Conservation (phyloP, 2,329 filamentous ascomycete genomes). For the Scedosporium apiospermum region DNA sequence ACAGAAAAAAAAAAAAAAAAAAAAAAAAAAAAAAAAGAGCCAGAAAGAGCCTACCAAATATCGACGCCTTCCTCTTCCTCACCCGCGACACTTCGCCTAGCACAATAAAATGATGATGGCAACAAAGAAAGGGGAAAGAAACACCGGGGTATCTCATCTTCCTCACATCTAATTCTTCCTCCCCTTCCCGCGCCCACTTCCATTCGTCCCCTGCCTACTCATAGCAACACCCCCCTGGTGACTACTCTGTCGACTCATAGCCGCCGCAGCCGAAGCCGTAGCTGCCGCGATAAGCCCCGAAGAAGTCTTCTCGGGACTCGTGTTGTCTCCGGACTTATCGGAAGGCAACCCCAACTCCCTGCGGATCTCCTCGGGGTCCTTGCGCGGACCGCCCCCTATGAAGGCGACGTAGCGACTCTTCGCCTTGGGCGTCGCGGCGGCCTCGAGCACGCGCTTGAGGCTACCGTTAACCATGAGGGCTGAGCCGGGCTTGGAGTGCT, state of each 20-base stretch:
- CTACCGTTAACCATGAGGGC: slow-evolving; percentile 46
- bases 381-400: slow-evolving; percentile 30
- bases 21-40: slow-evolving; percentile 8
- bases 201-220: slow-evolving; percentile 43
- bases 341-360: slow-evolving; percentile 39
- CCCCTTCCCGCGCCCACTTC: slow-evolving; percentile 38
- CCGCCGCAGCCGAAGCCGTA: slow-evolving; percentile 25
- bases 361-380: slow-evolving; percentile 38
- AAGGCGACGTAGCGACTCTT: slow-evolving; percentile 39
- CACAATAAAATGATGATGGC: too few species aligned
- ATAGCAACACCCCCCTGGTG: slow-evolving; percentile 41
- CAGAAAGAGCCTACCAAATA: slow-evolving; percentile 8
- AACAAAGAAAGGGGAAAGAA: too few species aligned
- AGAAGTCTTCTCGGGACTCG: slow-evolving; percentile 1
- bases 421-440: slow-evolving; percentile 38
- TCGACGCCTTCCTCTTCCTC: too few species aligned
- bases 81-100: too few species aligned
- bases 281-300: slow-evolving; percentile 11
- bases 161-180: slow-evolving; percentile 21
- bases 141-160: too few species aligned
- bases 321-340: slow-evolving; percentile 23
- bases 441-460: slow-evolving; percentile 45
- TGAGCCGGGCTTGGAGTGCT: slow-evolving; percentile 40
- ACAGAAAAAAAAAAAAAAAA: slow-evolving; percentile 1
- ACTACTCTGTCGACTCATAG: slow-evolving; percentile 49